Base-by-base conservation (phyloP, 768 basidiomycete genomes). In the Podaxis sp. region DNA sequence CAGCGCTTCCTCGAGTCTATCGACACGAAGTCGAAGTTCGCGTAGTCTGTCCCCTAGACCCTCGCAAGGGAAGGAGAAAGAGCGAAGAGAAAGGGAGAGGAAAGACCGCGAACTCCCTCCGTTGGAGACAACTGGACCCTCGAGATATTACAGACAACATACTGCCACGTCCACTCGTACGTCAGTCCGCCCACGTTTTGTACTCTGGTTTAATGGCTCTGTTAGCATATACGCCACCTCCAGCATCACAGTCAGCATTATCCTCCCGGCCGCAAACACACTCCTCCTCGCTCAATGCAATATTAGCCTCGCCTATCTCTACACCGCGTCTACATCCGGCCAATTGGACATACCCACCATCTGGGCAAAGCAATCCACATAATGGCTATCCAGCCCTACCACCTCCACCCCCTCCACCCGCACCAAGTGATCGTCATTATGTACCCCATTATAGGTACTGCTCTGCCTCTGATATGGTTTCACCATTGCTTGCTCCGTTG, bases 111-210 rank as follows among this genome's bases (percentile, higher is more conserved):
- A 16, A 63, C 75, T 28, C 60, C 69, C 59, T 47, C 51, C 51
- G 4, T 27, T 54, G 38, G 50, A 53, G 25, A 16, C 18, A 16
- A 65, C 74, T 35, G 75, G 78, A 3, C 74, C 84, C 50, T 80
- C 82, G 18, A 83, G 81, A 64, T 88, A 89, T 70, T 89, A 89
- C 68, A 82, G 86, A 37, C 82, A 81, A 67, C 87, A 89, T 63
- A 86, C 85, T 16, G 71, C 68, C 21, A 76, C 79, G 55, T 79
- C 74, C 18, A 67, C 76, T 53, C 75, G 84, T 77, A 70, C 65
- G 74, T 71, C 55, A 23, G 42, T 38, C 10, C 51, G 42, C 14
- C 59, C 50, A 54, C 50, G 36, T 5, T 14, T 57, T 27, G 54
- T 63, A 36, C 63, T 48, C 27, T 50, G 23, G 40, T 35, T 37